These are phyloP conservation scores for Leptomonas seymouri DNA, from an alignment of 208 protist genomes.

Conservation along the genomic window DNA sequence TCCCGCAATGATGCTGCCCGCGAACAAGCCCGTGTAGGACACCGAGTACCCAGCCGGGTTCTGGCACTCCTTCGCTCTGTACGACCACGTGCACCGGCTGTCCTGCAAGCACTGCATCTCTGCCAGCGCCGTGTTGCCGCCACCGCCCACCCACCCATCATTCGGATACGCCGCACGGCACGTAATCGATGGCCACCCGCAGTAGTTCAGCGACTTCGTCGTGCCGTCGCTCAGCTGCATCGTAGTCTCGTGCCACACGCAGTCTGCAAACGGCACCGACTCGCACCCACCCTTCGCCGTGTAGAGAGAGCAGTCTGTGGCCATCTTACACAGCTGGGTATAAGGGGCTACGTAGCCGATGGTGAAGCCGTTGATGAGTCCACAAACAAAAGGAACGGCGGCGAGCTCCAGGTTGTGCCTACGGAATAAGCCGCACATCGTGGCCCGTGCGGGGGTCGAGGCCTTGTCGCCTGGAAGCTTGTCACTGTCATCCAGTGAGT, in stretches of 20 bases:
- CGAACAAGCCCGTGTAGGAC: constrained; percentile 48
- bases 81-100: constrained; percentile 50
- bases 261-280: constrained; percentile 55
- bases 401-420: background rate
- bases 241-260: constrained; percentile 41
- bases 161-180: constrained; percentile 36
- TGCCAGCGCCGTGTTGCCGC: constrained; percentile 18
- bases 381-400: background rate
- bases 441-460: background rate
- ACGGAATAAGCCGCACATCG: background rate
- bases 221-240: constrained; percentile 2
- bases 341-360: background rate
- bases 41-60: constrained; percentile 48
- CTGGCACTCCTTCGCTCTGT: constrained; percentile 44
- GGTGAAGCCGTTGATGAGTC: constrained; percentile 10
- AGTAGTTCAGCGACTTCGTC: constrained; percentile 21
- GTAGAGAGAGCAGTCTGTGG: constrained; percentile 62
- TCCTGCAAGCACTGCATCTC: constrained; percentile 34
- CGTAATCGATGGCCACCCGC: constrained; percentile 40
- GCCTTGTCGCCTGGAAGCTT: background rate
- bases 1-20: constrained; percentile 59
- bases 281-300: constrained; percentile 37
- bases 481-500: too few species aligned
- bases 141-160: constrained; percentile 17
- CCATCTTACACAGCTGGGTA: constrained; percentile 40